Evolutionary conservation across 306 rosid genomes (phyloP).

Genomic region (Sphenostylis stenocarpa): DNA sequence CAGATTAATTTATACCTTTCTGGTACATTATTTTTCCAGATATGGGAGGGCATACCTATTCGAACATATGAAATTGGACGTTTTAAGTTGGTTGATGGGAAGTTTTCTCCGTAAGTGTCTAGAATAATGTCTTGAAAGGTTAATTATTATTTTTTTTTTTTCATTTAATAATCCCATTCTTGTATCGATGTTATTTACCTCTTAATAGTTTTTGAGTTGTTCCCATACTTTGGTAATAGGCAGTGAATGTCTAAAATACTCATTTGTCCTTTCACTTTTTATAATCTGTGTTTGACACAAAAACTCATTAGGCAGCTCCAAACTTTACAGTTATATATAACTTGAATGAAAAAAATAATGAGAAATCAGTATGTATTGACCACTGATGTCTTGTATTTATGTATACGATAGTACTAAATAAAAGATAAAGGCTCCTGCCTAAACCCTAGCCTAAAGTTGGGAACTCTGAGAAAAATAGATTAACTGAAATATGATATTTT

Average conservation of each 20-base stretch:
- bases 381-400: no score
- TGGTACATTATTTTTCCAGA: slow-evolving; percentile 55
- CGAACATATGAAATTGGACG: slow-evolving; percentile 69
- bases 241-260: neutral
- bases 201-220: slow-evolving; percentile 16
- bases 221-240: slow-evolving; percentile 10
- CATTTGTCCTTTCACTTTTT: slow-evolving; percentile 15
- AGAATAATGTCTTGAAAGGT: slow-evolving; percentile 7
- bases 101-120: slow-evolving; percentile 83
- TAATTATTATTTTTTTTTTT: slow-evolving; percentile 20
- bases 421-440: no score
- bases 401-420: no score
- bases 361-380: no score
- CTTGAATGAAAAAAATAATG: no score
- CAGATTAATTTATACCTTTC: slow-evolving; percentile 25
- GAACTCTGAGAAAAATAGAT: no score
- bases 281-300: slow-evolving; percentile 16
- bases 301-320: neutral
- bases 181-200: neutral
- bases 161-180: slow-evolving; percentile 15
- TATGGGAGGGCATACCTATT: slow-evolving; percentile 89
- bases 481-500: no score
- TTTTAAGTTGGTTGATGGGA: slow-evolving; percentile 81
- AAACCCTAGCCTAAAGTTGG: no score
- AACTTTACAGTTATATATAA: no score